These are phyloP conservation scores for Boletus sensibilis DNA, from an alignment of 768 basidiomycete species.

Conservation along the genomic window DNA sequence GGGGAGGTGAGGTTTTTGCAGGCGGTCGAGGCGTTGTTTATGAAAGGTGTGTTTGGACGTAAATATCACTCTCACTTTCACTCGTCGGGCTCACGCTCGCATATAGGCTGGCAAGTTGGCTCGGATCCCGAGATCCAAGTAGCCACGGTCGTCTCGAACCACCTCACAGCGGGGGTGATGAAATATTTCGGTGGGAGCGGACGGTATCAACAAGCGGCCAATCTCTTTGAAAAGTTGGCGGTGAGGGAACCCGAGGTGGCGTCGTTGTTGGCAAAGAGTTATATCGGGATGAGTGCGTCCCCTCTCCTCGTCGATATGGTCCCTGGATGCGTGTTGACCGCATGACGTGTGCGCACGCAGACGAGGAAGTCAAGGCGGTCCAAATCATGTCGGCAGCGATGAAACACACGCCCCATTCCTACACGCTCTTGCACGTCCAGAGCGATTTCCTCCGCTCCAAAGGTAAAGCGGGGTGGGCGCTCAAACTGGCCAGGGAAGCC, in stretches of 20 bases:
- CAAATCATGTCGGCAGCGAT: slow-evolving; percentile 88
- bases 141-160: slow-evolving; percentile 94
- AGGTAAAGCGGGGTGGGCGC: slow-evolving; percentile 82
- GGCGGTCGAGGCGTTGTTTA: slow-evolving; percentile 84
- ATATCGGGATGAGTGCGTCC: slow-evolving; percentile 94
- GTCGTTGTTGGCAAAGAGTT: slow-evolving; percentile 81
- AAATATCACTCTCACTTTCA: neutral
- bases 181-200: slow-evolving; percentile 97
- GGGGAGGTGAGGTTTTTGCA: slow-evolving; percentile 89
- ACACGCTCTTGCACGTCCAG: slow-evolving; percentile 91
- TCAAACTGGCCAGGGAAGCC: slow-evolving; percentile 88
- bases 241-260: slow-evolving; percentile 89
- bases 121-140: slow-evolving; percentile 99
- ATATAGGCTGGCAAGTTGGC: slow-evolving; percentile 93
- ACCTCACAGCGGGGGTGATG: slow-evolving; percentile 90
- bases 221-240: slow-evolving; percentile 88
- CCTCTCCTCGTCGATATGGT: neutral
- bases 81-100: no score
- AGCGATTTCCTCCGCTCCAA: slow-evolving; percentile 92
- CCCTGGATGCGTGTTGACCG: neutral
- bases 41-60: slow-evolving; percentile 56
- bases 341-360: slow-evolving; percentile 40
- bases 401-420: slow-evolving; percentile 84
- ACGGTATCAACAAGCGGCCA: slow-evolving; percentile 82
- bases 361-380: slow-evolving; percentile 97